Evolutionary conservation across 495 filamentous ascomycete genomes (phyloP).

Genomic region (Polyplosphaeria fusca): DNA sequence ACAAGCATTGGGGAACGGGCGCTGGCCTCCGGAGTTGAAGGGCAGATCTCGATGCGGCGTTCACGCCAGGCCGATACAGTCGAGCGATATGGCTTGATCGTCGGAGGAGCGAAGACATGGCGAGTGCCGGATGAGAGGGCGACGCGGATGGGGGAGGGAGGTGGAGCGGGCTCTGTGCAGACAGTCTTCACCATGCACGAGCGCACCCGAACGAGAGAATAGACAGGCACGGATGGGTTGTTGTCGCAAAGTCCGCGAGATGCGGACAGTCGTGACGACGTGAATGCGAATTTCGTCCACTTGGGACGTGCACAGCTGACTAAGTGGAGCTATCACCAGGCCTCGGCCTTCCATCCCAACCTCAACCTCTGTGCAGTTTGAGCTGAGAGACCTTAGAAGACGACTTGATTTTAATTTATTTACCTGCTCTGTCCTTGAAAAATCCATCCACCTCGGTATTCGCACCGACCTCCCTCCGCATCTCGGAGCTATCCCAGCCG

Average conservation of each 20-base stretch:
- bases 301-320: too few species aligned
- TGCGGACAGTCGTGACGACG: neutral
- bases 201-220: neutral
- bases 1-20: slow-evolving; percentile 40
- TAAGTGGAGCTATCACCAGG: too few species aligned
- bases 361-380: too few species aligned
- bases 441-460: too few species aligned
- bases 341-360: too few species aligned
- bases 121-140: slow-evolving; percentile 9
- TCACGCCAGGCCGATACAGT: slow-evolving; percentile 52
- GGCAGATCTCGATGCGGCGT: slow-evolving; percentile 17
- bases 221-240: neutral
- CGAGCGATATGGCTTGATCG: slow-evolving; percentile 63
- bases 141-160: slow-evolving; percentile 10
- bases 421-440: too few species aligned
- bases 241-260: slow-evolving; percentile 3
- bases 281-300: too few species aligned
- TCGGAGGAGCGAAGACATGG: slow-evolving; percentile 63
- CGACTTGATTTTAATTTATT: too few species aligned
- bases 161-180: neutral
- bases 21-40: slow-evolving; percentile 2
- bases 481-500: too few species aligned
- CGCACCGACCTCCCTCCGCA: too few species aligned
- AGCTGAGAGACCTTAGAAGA: too few species aligned
- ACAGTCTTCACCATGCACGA: slow-evolving; percentile 14